A percentile compares a stretch with the other conserved stretches of the same genome.
phyloP scores from a whole-genome alignment of 2,329 filamentous ascomycete genomes.

The Xylaria sp. region DNA sequence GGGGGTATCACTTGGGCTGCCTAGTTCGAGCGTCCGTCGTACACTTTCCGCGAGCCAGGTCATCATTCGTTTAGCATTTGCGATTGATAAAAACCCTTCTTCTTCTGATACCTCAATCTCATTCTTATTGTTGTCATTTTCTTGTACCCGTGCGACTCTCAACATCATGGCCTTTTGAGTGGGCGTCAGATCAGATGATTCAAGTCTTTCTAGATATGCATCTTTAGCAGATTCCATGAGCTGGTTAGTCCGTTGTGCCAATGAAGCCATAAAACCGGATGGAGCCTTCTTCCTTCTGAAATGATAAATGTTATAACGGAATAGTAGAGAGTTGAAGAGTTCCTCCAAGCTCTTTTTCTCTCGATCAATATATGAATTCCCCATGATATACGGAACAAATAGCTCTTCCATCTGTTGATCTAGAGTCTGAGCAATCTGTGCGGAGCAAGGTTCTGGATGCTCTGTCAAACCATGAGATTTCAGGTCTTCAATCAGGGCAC shows the following conservation, averaged over 20 bases:
- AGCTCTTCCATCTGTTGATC: constrained; percentile 82
- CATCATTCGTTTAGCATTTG: constrained; percentile 97
- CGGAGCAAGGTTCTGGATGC: constrained; percentile 89
- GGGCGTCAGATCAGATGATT: constrained; percentile 86
- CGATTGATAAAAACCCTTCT: constrained; percentile 83
- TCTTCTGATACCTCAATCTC: constrained; percentile 92
- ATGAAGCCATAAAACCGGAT: constrained; percentile 90
- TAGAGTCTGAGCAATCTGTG: constrained; percentile 81
- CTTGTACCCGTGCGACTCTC: constrained; percentile 85
- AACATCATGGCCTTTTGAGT: constrained; percentile 93
- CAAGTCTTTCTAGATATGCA: constrained; percentile 87
- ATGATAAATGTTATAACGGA: constrained; percentile 98
- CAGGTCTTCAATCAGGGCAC: constrained; percentile 86
- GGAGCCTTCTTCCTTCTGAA: constrained; percentile 87
- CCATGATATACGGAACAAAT: constrained; percentile 76
- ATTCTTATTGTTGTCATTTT: constrained; percentile 78
- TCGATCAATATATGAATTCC: constrained; percentile 76
- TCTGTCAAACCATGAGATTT: constrained; percentile 96
- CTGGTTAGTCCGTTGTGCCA: constrained; percentile 90
- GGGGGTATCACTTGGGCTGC: constrained; percentile 85
- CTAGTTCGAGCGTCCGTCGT: constrained; percentile 89
- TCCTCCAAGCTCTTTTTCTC: constrained; percentile 79
- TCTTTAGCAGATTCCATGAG: constrained; percentile 89
- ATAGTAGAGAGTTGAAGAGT: constrained; percentile 88
- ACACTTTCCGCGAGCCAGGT: constrained; percentile 98